Base-by-base conservation (phyloP, 2,329 filamentous ascomycete species). In the Pestalotiopsis sp. region DNA sequence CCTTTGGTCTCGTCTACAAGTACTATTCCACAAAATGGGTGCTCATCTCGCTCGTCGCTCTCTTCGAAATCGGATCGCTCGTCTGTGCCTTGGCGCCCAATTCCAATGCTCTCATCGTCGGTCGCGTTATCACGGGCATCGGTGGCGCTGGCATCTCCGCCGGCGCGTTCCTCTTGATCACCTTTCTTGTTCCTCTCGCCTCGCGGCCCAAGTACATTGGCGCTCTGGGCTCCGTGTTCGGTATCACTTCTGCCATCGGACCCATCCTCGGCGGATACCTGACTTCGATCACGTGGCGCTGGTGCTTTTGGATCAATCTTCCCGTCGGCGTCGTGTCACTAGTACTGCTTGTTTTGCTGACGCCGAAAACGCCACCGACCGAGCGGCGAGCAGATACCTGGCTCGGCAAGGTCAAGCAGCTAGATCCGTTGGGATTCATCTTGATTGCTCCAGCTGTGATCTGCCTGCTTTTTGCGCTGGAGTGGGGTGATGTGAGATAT, bases 31-130 rank as follows among this genome's bases (percentile, higher is more conserved):
- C 71, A 57, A 74, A 73, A 38, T 61, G 61, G 67, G 62, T 68
- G 20, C 66, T 62, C n/a, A n/a, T 65, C 23, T 14, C 17, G n/a
- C 20, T 41, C 13, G 57, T 70, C 11, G 49, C 64, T 23, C 57
- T 69, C 27, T 70, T 70, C 41, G 67, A 69, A 25, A 9, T 70
- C 62, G 75, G 75, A 5, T 74, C 72, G 20, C 45, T 74, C n/a
- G 68, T 77, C 31, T 74, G 74, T 41, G 75, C 73, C 11, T 60
- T 70, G 1, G 75, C 75, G 17, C 74, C 75, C 14, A 73, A 56
- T n/a, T 74, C 74, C 9, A 72, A 70, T 17, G 72, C 73, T 13
- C 70, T 77, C n/a, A 76, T 77, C 39, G 66, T 75, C 11, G 75
- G 74, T n/a, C 73, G 75, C 45, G 74, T 73, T 23, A 49, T 76